Evolutionary conservation across 176 grass and related monocot genomes (phyloP).

Genomic region (Pontederia crassipes): DNA sequence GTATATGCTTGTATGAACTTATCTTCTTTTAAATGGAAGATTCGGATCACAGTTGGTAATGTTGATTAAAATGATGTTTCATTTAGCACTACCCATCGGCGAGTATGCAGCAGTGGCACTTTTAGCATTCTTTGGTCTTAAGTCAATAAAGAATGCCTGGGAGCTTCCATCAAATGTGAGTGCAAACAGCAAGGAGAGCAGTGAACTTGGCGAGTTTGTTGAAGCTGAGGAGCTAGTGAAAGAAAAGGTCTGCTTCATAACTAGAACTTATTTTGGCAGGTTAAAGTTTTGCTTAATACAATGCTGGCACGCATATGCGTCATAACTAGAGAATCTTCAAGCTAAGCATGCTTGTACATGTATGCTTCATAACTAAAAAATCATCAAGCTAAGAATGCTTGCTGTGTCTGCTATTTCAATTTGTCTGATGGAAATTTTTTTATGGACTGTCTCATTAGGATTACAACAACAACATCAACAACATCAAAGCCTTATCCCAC

Average conservation of each 20-base stretch:
- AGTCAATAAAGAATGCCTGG: conserved; percentile 93
- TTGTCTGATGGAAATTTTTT: too few species aligned
- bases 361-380: too few species aligned
- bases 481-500: too few species aligned
- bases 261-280: too few species aligned
- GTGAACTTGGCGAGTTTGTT: conserved; percentile 79
- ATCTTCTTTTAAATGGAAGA: neutral
- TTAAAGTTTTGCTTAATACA: too few species aligned
- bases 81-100: conserved; percentile 81
- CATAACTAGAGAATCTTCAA: too few species aligned
- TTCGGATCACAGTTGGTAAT: neutral
- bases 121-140: conserved; percentile 83
- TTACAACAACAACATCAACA: too few species aligned
- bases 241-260: conserved; percentile 53
- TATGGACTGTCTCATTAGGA: too few species aligned
- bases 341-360: too few species aligned
- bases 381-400: too few species aligned
- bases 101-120: conserved; percentile 88
- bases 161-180: conserved; percentile 41
- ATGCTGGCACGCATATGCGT: too few species aligned
- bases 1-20: neutral
- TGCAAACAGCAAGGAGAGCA: conserved; percentile 28
- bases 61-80: conserved; percentile 22
- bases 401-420: too few species aligned
- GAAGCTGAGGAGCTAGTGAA: conserved; percentile 94